Percentiles rank a stretch among this genome's conserved stretches.
Conservation (phyloP, 257 asterid genomes). For the Jasminum sambac region DNA sequence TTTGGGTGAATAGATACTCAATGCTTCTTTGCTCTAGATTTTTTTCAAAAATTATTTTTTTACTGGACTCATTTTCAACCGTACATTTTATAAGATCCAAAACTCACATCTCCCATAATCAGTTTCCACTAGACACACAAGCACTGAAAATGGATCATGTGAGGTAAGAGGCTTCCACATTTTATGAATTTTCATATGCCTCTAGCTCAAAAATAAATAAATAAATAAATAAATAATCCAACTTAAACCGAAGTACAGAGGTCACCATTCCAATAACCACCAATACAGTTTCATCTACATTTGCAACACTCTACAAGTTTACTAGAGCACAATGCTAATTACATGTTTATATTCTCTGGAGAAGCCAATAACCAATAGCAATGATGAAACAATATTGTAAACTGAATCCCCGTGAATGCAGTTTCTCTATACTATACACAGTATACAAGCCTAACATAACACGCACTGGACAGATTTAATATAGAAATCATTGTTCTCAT, state of each 20-base stretch:
- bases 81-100: too few species aligned
- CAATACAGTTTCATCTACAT: constrained; percentile 4
- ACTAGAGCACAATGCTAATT: neutral
- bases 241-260: neutral
- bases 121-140: too few species aligned
- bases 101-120: too few species aligned
- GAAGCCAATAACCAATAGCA: neutral
- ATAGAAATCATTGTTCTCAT: neutral
- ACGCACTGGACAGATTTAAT: neutral
- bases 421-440: neutral
- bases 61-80: too few species aligned
- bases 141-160: constrained; percentile 1
- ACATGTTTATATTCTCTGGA: neutral
- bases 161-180: constrained; percentile 2
- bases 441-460: neutral
- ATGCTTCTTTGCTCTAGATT: too few species aligned
- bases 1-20: constrained; percentile 5
- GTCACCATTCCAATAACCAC: constrained; percentile 6
- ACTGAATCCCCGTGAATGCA: neutral
- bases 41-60: too few species aligned
- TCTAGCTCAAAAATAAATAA: constrained; percentile 21
- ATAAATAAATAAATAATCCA: constrained; percentile 11
- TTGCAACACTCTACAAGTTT: neutral
- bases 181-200: neutral
- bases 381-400: neutral